phyloP scores from a whole-genome alignment of 2,329 filamentous ascomycete species.

The Tolypocladium inflatum region DNA sequence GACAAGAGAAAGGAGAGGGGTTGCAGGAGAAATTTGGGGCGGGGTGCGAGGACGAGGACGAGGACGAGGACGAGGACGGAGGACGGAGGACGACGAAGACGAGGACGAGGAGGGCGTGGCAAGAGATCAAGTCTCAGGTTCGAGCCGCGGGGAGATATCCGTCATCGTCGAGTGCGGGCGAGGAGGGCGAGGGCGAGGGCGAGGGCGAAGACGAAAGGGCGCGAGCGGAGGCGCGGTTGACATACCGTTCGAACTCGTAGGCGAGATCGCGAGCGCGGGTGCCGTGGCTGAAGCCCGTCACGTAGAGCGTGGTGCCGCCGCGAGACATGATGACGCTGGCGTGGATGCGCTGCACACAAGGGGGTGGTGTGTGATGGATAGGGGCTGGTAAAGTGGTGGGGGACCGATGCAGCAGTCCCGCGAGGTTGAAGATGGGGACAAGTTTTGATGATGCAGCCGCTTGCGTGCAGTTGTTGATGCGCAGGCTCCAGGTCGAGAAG shows the following conservation, averaged over 20 bases:
- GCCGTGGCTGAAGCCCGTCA: conserved; percentile 97
- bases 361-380: neutral
- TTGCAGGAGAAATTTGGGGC: conserved; percentile 7
- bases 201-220: conserved; percentile 23
- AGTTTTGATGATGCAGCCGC: conserved; percentile 3
- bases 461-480: neutral
- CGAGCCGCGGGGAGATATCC: conserved; percentile 13
- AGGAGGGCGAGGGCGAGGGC: conserved; percentile 35
- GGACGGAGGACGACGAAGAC: conserved; percentile 16
- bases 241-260: conserved; percentile 99
- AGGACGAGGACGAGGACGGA: conserved; percentile 14
- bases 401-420: conserved; percentile 1
- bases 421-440: neutral
- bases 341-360: neutral
- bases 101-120: conserved; percentile 10
- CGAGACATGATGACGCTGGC: conserved; percentile 63
- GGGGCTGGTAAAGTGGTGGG: conserved; percentile 3
- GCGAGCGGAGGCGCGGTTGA: conserved; percentile 44
- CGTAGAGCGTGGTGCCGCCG: conserved; percentile 88
- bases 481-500: conserved; percentile 1
- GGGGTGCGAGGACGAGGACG: conserved; percentile 4
- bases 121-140: conserved; percentile 11
- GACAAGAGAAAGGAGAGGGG: conserved; percentile 9
- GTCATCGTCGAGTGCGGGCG: conserved; percentile 27
- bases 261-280: conserved; percentile 97